Percentiles rank a stretch among this genome's conserved stretches.
Conservation (phyloP, 1,139 yeast genomes). For the Groenewaldozyma auringiensis region DNA sequence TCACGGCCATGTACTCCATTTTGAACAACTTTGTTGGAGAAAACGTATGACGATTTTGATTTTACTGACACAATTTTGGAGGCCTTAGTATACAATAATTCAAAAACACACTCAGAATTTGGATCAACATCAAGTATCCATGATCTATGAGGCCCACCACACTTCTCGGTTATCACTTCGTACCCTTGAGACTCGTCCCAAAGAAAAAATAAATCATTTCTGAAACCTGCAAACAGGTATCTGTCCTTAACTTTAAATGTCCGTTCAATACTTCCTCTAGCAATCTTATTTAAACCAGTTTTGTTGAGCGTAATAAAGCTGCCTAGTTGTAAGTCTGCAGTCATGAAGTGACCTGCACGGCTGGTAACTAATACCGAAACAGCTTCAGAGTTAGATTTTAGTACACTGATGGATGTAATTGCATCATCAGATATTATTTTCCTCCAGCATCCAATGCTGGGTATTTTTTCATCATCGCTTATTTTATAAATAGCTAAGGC, state of each 20-base stretch:
- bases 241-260: conserved; percentile 38
- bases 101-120: conserved; percentile 22
- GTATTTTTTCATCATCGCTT: conserved; percentile 18
- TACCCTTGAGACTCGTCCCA: conserved; percentile 77
- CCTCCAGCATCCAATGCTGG: conserved; percentile 36
- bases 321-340: conserved; percentile 4
- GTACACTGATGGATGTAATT: conserved; percentile 45
- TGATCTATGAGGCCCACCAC: conserved; percentile 88
- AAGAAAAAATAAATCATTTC: conserved; percentile 65
- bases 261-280: conserved; percentile 79
- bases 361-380: conserved; percentile 21
- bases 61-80: conserved; percentile 15
- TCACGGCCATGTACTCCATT: conserved; percentile 89
- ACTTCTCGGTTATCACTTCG: conserved; percentile 61
- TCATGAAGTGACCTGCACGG: conserved; percentile 25
- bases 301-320: neutral
- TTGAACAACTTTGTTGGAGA: conserved; percentile 29
- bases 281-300: conserved; percentile 45
- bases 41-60: conserved; percentile 18
- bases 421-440: conserved; percentile 68
- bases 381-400: conserved; percentile 5
- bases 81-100: conserved; percentile 51
- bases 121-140: conserved; percentile 42
- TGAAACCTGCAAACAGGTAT: conserved; percentile 71
- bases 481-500: conserved; percentile 50